Percentiles rank a stretch among this genome's conserved stretches.
Conservation (phyloP, 1,284 basidiomycete genomes). For the Cronartium quercuum region DNA sequence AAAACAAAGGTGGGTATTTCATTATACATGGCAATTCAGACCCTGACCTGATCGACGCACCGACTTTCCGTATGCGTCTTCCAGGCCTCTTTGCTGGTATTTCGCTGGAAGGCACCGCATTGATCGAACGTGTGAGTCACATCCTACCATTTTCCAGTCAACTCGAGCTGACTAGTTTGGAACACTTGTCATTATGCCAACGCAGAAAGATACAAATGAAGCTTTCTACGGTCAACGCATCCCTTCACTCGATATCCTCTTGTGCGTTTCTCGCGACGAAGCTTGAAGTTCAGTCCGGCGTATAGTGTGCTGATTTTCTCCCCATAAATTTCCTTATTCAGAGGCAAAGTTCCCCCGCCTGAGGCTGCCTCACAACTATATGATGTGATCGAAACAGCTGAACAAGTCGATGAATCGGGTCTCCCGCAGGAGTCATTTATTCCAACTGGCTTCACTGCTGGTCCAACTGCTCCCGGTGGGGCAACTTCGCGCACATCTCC, state of each 20-base stretch:
- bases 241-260: conserved; percentile 79
- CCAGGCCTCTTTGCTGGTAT: conserved; percentile 88
- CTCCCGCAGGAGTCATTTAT: conserved; percentile 47
- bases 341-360: conserved; percentile 49
- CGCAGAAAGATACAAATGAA: conserved; percentile 47
- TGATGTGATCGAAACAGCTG: conserved; percentile 49
- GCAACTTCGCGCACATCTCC: not conserved
- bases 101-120: conserved; percentile 85
- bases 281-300: not conserved
- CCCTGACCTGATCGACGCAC: not conserved
- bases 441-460: conserved; percentile 38
- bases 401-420: conserved; percentile 48
- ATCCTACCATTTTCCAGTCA: not conserved
- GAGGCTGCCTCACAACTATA: conserved; percentile 50
- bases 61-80: conserved; percentile 36
- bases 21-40: not conserved
- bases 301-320: conserved; percentile 41
- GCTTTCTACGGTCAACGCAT: conserved; percentile 93
- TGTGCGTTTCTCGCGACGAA: conserved; percentile 45
- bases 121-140: conserved; percentile 74
- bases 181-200: not conserved
- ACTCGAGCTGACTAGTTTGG: not conserved
- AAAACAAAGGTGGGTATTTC: conserved; percentile 70
- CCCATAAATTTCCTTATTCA: conserved; percentile 43
- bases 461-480: not conserved